Percentiles rank a stretch among this genome's conserved stretches.
phyloP scores from a whole-genome alignment of 2,329 filamentous ascomycete species.

The Incumbomyces delicatus region DNA sequence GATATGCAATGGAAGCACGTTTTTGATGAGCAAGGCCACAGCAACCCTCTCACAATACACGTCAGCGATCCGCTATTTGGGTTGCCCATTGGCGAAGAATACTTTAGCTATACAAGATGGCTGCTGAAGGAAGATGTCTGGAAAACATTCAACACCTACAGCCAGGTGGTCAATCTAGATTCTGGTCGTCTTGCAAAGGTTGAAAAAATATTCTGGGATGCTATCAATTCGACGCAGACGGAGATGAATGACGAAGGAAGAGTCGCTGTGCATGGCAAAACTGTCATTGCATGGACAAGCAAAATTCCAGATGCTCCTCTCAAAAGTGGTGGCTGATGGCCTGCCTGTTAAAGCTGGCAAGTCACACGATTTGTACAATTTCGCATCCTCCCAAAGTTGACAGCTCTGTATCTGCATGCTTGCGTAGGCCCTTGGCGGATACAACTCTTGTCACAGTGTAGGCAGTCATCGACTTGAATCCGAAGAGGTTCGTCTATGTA shows the following conservation, averaged over 20 bases:
- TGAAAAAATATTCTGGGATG: constrained; percentile 44
- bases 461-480: no score
- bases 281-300: constrained; percentile 53
- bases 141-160: constrained; percentile 56
- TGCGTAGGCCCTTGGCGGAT: background rate
- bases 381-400: no score
- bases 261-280: constrained; percentile 54
- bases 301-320: constrained; percentile 17
- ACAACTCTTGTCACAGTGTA: no score
- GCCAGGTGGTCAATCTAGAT: constrained; percentile 53
- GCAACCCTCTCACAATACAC: constrained; percentile 38
- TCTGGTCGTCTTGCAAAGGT: constrained; percentile 42
- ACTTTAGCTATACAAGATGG: constrained; percentile 49
- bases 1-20: constrained; percentile 54
- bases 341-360: background rate
- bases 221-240: constrained; percentile 43
- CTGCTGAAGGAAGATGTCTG: constrained; percentile 52
- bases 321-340: constrained; percentile 13
- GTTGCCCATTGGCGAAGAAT: constrained; percentile 50
- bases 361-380: no score
- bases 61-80: constrained; percentile 47
- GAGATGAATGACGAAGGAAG: constrained; percentile 53
- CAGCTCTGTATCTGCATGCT: background rate
- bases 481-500: no score
- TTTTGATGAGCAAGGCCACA: constrained; percentile 51